Conservation (phyloP, 495 filamentous ascomycete species). For the Talaromyces borbonicus region DNA sequence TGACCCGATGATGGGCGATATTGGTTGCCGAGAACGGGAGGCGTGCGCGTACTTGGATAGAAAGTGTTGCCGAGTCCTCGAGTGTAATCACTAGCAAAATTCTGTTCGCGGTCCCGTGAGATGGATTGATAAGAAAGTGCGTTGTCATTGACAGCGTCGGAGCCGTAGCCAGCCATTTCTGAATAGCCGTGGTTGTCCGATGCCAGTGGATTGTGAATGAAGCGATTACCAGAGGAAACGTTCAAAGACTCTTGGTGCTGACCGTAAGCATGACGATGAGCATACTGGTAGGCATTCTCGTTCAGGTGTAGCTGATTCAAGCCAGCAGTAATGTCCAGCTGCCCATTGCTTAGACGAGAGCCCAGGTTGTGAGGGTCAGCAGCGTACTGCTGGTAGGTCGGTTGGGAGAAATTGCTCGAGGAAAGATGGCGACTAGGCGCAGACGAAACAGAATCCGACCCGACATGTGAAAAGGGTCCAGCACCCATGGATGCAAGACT, state of each 20-base stretch:
- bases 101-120: slow-evolving; percentile 24
- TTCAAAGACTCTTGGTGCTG: slow-evolving; percentile 26
- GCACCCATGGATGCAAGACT: slow-evolving; percentile 20
- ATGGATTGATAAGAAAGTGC: slow-evolving; percentile 21
- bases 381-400: slow-evolving; percentile 30
- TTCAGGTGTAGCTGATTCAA: slow-evolving; percentile 29
- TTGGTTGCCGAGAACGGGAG: slow-evolving; percentile 32
- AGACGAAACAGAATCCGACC: slow-evolving; percentile 21
- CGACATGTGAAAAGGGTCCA: slow-evolving; percentile 18
- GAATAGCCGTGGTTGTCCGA: slow-evolving; percentile 24
- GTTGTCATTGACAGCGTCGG: slow-evolving; percentile 23
- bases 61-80: slow-evolving; percentile 50
- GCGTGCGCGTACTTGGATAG: slow-evolving; percentile 40
- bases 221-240: slow-evolving; percentile 17
- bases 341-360: slow-evolving; percentile 19
- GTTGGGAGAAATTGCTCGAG: slow-evolving; percentile 26
- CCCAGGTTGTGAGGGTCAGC: slow-evolving; percentile 31
- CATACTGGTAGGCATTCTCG: slow-evolving; percentile 16
- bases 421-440: slow-evolving; percentile 11
- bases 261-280: slow-evolving; percentile 19
- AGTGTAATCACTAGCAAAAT: slow-evolving; percentile 46
- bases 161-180: slow-evolving; percentile 13
- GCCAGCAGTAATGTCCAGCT: slow-evolving; percentile 23
- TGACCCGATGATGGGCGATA: slow-evolving; percentile 32
- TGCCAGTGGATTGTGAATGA: slow-evolving; percentile 20